phyloP scores from a whole-genome alignment of 2,329 filamentous ascomycete genomes.

The Pseudocercospora fuligena region DNA sequence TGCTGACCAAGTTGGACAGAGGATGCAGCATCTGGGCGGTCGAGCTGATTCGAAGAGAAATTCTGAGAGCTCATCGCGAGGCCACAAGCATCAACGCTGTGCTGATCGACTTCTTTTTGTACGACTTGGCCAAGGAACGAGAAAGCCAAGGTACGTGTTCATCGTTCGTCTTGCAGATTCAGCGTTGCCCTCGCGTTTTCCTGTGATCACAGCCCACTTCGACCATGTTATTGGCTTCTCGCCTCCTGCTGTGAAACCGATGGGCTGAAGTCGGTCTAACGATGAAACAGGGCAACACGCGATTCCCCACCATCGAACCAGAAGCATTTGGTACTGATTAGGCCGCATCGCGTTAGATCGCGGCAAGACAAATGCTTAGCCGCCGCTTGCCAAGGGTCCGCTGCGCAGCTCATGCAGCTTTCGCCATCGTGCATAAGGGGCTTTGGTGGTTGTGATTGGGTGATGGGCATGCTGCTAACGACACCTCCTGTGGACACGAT shows the following conservation, averaged over 20 bases:
- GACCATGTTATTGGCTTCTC: conserved; percentile 15
- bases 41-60: conserved; percentile 83
- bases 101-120: conserved; percentile 95
- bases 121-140: conserved; percentile 88
- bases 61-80: conserved; percentile 72
- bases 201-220: conserved; percentile 5
- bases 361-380: background rate
- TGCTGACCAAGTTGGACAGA: conserved; percentile 30
- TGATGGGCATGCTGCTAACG: background rate
- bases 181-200: background rate
- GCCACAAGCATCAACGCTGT: conserved; percentile 75
- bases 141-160: conserved; percentile 57
- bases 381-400: background rate
- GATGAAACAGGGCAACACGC: conserved; percentile 26
- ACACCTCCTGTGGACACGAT: conserved; percentile 10
- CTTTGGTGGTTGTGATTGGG: conserved; percentile 2
- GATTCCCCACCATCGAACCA: conserved; percentile 29
- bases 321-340: conserved; percentile 27
- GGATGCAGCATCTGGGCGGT: conserved; percentile 97
- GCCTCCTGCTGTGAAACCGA: conserved; percentile 14
- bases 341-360: background rate
- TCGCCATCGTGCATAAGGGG: background rate
- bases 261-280: conserved; percentile 17
- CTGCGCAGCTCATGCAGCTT: conserved; percentile 6
- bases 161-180: background rate